Evolutionary conservation across 768 basidiomycete species (phyloP).

Genomic region (Podaxis carcinomalis): DNA sequence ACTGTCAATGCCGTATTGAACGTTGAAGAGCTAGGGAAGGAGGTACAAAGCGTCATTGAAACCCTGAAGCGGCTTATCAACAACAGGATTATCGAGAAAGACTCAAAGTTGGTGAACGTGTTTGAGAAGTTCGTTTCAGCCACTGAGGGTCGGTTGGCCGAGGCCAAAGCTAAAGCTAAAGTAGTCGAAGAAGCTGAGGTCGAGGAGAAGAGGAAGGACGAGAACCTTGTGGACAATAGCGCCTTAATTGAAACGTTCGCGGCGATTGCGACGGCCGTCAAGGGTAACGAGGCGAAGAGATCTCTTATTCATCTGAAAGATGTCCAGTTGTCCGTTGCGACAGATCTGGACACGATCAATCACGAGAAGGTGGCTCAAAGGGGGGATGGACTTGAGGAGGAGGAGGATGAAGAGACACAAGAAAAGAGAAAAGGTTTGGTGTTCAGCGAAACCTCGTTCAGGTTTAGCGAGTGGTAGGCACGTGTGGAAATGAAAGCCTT

Average conservation of each 20-base stretch:
- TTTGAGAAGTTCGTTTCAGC: constrained; percentile 11
- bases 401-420: neutral
- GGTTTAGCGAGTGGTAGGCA: neutral
- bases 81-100: neutral
- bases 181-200: neutral
- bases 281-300: neutral
- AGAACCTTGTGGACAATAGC: neutral
- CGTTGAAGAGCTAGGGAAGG: constrained; percentile 8
- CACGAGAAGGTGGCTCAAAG: too few species aligned
- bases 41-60: constrained; percentile 10
- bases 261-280: neutral
- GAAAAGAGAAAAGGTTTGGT: neutral
- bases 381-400: neutral
- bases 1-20: neutral
- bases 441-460: neutral
- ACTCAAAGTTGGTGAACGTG: constrained; percentile 2
- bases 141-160: constrained; percentile 5
- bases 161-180: neutral
- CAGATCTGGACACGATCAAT: constrained; percentile 3
- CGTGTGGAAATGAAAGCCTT: neutral
- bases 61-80: neutral
- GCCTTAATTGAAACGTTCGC: neutral
- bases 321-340: constrained; percentile 14
- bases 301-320: constrained; percentile 12
- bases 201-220: neutral